A percentile compares a stretch with the other conserved stretches of the same genome.
These are phyloP conservation scores for Aquilaria yunnanensis DNA, from an alignment of 345 rosid species.

Conservation along the genomic window DNA sequence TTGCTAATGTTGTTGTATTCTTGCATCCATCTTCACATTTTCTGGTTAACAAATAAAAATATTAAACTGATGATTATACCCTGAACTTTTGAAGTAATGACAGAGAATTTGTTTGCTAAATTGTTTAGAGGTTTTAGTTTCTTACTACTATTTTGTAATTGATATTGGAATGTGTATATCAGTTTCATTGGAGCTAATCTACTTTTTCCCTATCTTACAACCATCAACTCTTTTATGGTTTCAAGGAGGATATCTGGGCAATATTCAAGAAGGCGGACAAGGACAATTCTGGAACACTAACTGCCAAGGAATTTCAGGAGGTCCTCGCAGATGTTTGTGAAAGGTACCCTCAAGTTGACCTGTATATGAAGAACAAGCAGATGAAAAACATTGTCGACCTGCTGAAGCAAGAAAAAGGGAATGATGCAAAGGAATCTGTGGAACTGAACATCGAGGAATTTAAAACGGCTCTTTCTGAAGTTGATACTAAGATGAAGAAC, in stretches of 20 bases:
- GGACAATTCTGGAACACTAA: conserved; percentile 89
- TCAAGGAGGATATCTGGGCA: conserved; percentile 73
- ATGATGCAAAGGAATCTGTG: conserved; percentile 45
- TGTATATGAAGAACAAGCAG: conserved; percentile 71
- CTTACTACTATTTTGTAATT: background rate
- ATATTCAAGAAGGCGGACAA: conserved; percentile 85
- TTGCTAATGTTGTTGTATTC: background rate
- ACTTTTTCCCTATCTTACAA: conserved; percentile 3
- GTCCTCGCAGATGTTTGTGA: conserved; percentile 66
- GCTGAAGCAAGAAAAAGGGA: conserved; percentile 52
- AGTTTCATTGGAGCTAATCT: background rate
- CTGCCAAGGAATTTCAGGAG: conserved; percentile 72
- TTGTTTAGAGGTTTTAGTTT: too few relatives aligned
- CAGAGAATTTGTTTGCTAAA: too few relatives aligned
- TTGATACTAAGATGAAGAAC: conserved; percentile 83
- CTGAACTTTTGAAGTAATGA: too few relatives aligned
- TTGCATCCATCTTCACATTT: background rate
- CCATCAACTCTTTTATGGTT: conserved; percentile 2
- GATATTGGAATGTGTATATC: too few relatives aligned
- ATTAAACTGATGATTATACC: too few relatives aligned
- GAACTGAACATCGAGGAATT: conserved; percentile 82
- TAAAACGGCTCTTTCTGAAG: conserved; percentile 72
- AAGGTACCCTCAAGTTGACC: conserved; percentile 92
- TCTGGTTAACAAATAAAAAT: too few relatives aligned
- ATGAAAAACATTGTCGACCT: conserved; percentile 60